These are phyloP conservation scores for Cardamine chenopodiifolia DNA, from an alignment of 345 rosid species.

Conservation along the genomic window DNA sequence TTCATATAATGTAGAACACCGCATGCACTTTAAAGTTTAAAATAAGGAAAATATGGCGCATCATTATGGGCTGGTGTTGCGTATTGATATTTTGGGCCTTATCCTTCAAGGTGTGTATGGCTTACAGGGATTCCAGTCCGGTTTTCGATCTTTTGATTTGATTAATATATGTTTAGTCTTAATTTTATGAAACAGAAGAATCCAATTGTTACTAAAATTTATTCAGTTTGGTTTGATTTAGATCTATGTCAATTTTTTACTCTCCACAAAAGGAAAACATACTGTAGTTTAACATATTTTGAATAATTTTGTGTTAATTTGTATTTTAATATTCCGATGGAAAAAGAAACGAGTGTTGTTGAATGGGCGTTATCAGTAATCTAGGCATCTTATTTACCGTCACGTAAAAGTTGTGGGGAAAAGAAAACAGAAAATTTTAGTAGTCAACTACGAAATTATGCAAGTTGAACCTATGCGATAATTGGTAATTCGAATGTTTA, in stretches of 20 bases:
- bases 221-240: background rate
- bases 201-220: background rate
- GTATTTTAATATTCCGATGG: background rate
- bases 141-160: background rate
- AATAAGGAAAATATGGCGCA: background rate
- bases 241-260: too few species aligned
- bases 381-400: background rate
- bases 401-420: background rate
- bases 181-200: background rate
- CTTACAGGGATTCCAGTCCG: background rate
- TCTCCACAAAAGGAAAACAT: too few species aligned
- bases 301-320: background rate
- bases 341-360: background rate
- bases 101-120: slow-evolving; percentile 10
- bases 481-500: slow-evolving; percentile 21
- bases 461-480: slow-evolving; percentile 1
- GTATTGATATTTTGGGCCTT: slow-evolving; percentile 7
- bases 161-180: background rate
- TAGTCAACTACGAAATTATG: slow-evolving; percentile 29
- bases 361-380: background rate
- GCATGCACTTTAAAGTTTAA: background rate
- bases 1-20: too few species aligned
- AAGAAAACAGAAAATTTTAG: background rate
- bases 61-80: slow-evolving; percentile 7
- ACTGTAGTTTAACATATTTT: background rate